Base-by-base conservation (phyloP, 805 yeast species). In the Cyberlindnera petersonii region DNA sequence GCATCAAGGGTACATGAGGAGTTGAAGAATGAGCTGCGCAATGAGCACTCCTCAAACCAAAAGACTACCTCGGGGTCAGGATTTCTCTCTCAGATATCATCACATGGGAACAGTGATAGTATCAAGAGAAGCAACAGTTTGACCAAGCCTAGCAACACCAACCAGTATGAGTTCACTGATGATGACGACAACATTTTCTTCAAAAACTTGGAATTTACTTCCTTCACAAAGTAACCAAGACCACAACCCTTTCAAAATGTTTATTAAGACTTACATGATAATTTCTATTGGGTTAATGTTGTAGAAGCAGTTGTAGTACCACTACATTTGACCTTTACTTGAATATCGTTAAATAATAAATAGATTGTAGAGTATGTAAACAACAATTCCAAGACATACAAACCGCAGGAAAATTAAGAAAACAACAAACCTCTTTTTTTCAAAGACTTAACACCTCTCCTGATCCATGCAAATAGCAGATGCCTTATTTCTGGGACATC, bases 401-500 rank as follows among this genome's bases (percentile, higher is more conserved):
- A 32, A 32, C 35, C 35, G 35, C 9, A 5, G 9, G 26, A 5
- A 18, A n/a, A 11, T 17, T 31, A 5, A n/a, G 22, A n/a, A 20
- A n/a, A 20, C 26, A n/a, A 26, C 28, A n/a, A n/a, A n/a, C 17
- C 28, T n/a, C 14, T 15, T 14, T 20, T 21, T 13, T 9, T 21
- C 26, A 31, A 31, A 31, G 11, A 18, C 33, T 7, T 13, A 8
- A 9, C 8, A 29, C 9, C 20, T 26, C 15, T 19, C 33, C 26
- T 22, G 18, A 13, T 14, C 24, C 35, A 32, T 32, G 35, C 35
- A 32, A 32, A 24, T 18, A 18, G 15, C 8, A 7, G 31, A 13
- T 6, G n/a, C 13, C 29, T 30, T 22, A 26, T 33, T 40, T 27
- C 51, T 69, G 60, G 48, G 88, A 84, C 88, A 88, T 86, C 77